A percentile compares a stretch with the other conserved stretches of the same genome.
Evolutionary conservation across 805 yeast species (phyloP).

Genomic region (Suhomyces vadensis): DNA sequence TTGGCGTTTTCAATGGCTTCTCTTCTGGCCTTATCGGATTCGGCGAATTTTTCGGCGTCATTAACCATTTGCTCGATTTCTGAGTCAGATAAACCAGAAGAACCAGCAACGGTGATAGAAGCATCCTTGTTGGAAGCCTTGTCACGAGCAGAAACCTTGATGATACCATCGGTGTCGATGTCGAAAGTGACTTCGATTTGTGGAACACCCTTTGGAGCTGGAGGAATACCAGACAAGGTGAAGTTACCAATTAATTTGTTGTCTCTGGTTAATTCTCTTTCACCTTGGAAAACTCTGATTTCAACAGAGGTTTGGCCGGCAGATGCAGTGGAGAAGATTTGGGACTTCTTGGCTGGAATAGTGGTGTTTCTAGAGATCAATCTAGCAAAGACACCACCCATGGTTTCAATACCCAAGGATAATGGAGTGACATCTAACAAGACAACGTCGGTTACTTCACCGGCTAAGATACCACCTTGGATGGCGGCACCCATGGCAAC

Average conservation of each 20-base stretch:
- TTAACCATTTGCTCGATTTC: slow-evolving; percentile 90
- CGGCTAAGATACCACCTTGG: slow-evolving; percentile 95
- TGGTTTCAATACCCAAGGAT: slow-evolving; percentile 94
- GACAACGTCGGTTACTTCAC: slow-evolving; percentile 91
- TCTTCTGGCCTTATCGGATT: slow-evolving; percentile 83
- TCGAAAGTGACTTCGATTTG: slow-evolving; percentile 94
- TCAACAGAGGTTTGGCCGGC: slow-evolving; percentile 36
- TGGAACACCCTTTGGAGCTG: slow-evolving; percentile 93
- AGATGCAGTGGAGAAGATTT: slow-evolving; percentile 58
- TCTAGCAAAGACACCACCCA: slow-evolving; percentile 96
- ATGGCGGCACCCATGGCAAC: slow-evolving; percentile 97
- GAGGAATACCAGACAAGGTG: slow-evolving; percentile 92
- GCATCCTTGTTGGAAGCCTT: slow-evolving; percentile 93
- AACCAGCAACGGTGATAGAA: slow-evolving; percentile 94
- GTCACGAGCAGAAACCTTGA: slow-evolving; percentile 92
- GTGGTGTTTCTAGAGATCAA: slow-evolving; percentile 92
- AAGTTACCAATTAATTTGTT: slow-evolving; percentile 97
- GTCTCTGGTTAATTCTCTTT: slow-evolving; percentile 96
- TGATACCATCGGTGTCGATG: slow-evolving; percentile 96
- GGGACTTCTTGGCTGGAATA: slow-evolving; percentile 94
- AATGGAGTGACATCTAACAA: slow-evolving; percentile 87
- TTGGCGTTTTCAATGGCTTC: slow-evolving; percentile 82
- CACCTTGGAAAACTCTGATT: slow-evolving; percentile 99
- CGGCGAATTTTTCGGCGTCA: slow-evolving; percentile 87
- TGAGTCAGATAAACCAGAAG: slow-evolving; percentile 85